phyloP scores from a whole-genome alignment of 129 eudicot species.

The Flaveria trinervia region DNA sequence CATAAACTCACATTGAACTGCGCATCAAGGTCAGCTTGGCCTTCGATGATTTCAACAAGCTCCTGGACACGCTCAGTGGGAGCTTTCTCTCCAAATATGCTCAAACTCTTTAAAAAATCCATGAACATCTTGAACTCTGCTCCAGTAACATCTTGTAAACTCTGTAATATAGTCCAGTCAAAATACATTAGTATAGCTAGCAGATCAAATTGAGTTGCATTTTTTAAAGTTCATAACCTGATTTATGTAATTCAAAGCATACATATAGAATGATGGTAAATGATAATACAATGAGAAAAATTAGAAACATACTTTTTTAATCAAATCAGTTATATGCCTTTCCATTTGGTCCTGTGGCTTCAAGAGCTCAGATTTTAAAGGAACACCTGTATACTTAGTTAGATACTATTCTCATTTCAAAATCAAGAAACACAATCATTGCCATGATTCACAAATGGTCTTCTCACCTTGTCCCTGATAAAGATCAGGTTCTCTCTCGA shows the following conservation, averaged over 20 bases:
- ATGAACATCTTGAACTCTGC: slow-evolving; percentile 88
- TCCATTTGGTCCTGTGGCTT: slow-evolving; percentile 95
- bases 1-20: slow-evolving; percentile 64
- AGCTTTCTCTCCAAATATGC: slow-evolving; percentile 86
- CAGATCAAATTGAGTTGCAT: not conserved
- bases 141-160: slow-evolving; percentile 92
- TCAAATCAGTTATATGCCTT: slow-evolving; percentile 88
- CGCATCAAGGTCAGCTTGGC: slow-evolving; percentile 93
- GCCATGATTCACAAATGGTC: not conserved
- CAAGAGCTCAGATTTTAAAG: slow-evolving; percentile 83
- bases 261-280: not conserved
- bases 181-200: too few species aligned
- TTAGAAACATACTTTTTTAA: slow-evolving; percentile 60
- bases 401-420: not conserved
- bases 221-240: not conserved
- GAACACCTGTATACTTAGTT: slow-evolving; percentile 62
- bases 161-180: slow-evolving; percentile 46
- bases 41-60: slow-evolving; percentile 74
- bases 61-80: slow-evolving; percentile 82
- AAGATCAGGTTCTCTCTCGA: slow-evolving; percentile 86
- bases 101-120: slow-evolving; percentile 83
- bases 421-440: not conserved
- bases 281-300: not conserved
- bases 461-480: slow-evolving; percentile 80
- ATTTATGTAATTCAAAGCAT: too few species aligned